phyloP scores from a whole-genome alignment of 495 filamentous ascomycete species.

The Penicillium roqueforti region DNA sequence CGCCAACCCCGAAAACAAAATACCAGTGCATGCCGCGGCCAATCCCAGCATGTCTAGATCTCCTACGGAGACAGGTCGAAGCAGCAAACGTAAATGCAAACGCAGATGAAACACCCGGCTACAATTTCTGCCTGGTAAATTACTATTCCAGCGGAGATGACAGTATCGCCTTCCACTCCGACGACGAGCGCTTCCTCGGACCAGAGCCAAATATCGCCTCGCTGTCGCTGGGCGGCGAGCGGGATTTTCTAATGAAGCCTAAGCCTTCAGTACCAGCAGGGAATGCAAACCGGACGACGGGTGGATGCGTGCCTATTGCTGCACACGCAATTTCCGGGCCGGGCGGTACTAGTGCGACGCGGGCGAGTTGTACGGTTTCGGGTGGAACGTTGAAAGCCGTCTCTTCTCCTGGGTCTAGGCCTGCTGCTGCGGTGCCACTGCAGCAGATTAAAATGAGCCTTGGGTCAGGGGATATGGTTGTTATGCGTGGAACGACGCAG shows the following conservation, averaged over 20 bases:
- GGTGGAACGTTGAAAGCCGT: background rate
- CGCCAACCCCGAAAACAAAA: constrained; percentile 36
- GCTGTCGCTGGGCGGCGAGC: constrained; percentile 58
- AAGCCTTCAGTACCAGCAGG: constrained; percentile 40
- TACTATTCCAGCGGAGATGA: constrained; percentile 69
- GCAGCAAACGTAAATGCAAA: constrained; percentile 38
- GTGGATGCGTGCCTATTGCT: background rate
- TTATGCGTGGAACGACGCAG: constrained; percentile 69
- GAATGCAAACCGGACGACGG: background rate
- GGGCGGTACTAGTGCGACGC: background rate
- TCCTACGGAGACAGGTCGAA: constrained; percentile 53
- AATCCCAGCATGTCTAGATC: constrained; percentile 60
- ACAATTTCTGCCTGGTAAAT: constrained; percentile 74
- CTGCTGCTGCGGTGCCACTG: constrained; percentile 4
- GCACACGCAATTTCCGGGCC: constrained; percentile 3
- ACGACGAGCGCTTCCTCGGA: constrained; percentile 72
- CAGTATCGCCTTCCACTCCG: constrained; percentile 70
- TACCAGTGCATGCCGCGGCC: constrained; percentile 60
- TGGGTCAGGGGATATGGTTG: constrained; percentile 63
- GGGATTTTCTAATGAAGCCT: constrained; percentile 70
- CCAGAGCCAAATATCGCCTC: constrained; percentile 64
- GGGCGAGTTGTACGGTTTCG: background rate
- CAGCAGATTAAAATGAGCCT: constrained; percentile 57
- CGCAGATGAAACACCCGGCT: constrained; percentile 29
- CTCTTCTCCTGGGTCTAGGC: background rate